Conservation (phyloP, 495 filamentous ascomycete genomes). For the Aspergillus bridgeri region DNA sequence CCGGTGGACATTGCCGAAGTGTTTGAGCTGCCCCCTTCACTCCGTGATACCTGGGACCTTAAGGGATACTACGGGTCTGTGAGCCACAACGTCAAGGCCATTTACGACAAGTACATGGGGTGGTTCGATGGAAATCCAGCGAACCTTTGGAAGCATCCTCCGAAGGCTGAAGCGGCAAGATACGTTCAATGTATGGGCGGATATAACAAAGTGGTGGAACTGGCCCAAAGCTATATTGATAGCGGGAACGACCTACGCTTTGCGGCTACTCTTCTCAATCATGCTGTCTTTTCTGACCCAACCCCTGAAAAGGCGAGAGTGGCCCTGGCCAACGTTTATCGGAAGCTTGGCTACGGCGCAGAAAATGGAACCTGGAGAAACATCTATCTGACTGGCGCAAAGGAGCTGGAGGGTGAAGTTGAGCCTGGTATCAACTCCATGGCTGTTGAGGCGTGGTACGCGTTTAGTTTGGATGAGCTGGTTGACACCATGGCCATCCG, state of each 20-base stretch:
- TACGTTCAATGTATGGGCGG: slow-evolving; percentile 30
- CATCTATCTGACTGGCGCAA: slow-evolving; percentile 22
- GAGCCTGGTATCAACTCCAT: no score
- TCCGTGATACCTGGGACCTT: slow-evolving; percentile 21
- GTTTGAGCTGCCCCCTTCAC: slow-evolving; percentile 17
- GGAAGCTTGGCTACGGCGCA: slow-evolving; percentile 23
- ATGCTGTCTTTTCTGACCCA: slow-evolving; percentile 16
- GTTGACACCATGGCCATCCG: no score
- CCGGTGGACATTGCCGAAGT: slow-evolving; percentile 34
- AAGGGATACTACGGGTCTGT: slow-evolving; percentile 34
- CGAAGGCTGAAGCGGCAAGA: slow-evolving; percentile 20
- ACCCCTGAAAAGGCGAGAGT: background rate
- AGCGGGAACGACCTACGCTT: slow-evolving; percentile 22
- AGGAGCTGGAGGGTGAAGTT: slow-evolving; percentile 10
- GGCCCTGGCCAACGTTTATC: slow-evolving; percentile 10
- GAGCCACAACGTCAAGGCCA: slow-evolving; percentile 37
- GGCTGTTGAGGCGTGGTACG: no score
- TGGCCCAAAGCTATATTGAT: slow-evolving; percentile 9
- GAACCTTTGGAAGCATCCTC: slow-evolving; percentile 34
- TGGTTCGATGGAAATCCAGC: slow-evolving; percentile 39
- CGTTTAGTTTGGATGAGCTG: no score
- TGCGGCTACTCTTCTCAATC: slow-evolving; percentile 20
- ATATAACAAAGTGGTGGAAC: slow-evolving; percentile 9
- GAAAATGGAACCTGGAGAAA: slow-evolving; percentile 23
- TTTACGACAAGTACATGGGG: slow-evolving; percentile 38